These are phyloP conservation scores for Cytospora schulzeri DNA, from an alignment of 2,329 filamentous ascomycete genomes.

Conservation along the genomic window DNA sequence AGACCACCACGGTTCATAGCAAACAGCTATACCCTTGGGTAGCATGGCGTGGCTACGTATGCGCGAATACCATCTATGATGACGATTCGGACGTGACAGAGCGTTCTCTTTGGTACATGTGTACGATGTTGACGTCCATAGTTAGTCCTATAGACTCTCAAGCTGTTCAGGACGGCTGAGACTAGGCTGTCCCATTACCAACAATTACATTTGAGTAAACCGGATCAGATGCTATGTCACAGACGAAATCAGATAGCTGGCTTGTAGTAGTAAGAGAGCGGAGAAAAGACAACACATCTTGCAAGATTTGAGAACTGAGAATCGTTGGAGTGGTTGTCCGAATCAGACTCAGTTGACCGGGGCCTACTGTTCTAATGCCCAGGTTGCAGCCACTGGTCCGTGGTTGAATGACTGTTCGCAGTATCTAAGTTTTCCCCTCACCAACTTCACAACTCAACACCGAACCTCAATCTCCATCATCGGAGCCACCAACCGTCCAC, in stretches of 20 bases:
- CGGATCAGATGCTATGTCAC: background rate
- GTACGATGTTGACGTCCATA: background rate
- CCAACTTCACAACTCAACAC: background rate
- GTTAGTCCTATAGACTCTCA: background rate
- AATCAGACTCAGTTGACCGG: background rate
- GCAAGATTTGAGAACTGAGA: background rate
- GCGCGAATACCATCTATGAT: background rate
- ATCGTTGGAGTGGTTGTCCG: background rate
- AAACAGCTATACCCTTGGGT: background rate
- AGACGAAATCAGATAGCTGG: background rate
- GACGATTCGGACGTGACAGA: background rate
- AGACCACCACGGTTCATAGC: background rate
- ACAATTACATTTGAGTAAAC: background rate
- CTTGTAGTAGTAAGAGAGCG: background rate
- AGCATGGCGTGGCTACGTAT: background rate
- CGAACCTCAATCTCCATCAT: background rate
- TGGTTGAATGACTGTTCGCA: background rate
- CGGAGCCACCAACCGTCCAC: background rate
- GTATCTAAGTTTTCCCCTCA: background rate
- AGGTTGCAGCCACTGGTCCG: background rate
- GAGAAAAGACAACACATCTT: background rate
- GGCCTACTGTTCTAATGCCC: background rate
- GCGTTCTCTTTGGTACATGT: background rate
- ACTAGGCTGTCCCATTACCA: background rate
- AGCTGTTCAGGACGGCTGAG: background rate